Conservation (phyloP, 805 yeast species). For the Candida nitratophila region DNA sequence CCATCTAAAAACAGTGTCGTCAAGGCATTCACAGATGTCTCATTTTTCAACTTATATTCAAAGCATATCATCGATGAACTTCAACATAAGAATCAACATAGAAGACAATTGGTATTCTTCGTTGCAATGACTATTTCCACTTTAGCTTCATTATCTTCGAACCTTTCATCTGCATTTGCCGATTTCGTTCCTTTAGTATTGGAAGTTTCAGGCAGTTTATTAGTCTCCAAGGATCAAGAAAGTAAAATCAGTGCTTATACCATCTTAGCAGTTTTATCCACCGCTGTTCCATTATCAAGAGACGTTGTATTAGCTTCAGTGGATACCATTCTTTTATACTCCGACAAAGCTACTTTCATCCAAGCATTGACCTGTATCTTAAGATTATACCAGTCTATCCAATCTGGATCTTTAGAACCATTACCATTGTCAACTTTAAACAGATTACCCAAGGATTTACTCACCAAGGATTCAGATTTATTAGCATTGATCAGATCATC, state of each 20-base stretch:
- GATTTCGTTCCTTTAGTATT: conserved; percentile 49
- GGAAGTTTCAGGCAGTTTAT: conserved; percentile 49
- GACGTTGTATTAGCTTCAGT: conserved; percentile 54
- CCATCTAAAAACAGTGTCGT: conserved; percentile 68
- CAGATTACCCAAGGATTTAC: conserved; percentile 15
- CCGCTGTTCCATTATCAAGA: conserved; percentile 60
- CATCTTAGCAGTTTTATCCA: conserved; percentile 65
- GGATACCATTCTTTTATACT: conserved; percentile 41
- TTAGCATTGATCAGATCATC: conserved; percentile 12
- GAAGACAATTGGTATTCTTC: conserved; percentile 71
- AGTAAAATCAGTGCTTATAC: conserved; percentile 81
- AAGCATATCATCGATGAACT: conserved; percentile 45
- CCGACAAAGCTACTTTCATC: conserved; percentile 13
- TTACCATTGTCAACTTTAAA: conserved; percentile 17
- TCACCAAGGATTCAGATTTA: conserved; percentile 11
- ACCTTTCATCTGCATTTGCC: conserved; percentile 32
- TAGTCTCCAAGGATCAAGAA: conserved; percentile 44
- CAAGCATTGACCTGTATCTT: conserved; percentile 41
- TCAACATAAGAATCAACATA: conserved; percentile 49
- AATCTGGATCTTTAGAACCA: conserved; percentile 21
- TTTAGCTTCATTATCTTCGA: conserved; percentile 53
- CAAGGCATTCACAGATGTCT: conserved; percentile 66
- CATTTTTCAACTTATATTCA: conserved; percentile 60
- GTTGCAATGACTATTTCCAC: conserved; percentile 64
- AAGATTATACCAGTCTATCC: conserved; percentile 43